Evolutionary conservation across 1,284 basidiomycete genomes (phyloP), one percentile per base, ranked within the genome.

Genomic region (Pseudozyma sp.): DNA sequence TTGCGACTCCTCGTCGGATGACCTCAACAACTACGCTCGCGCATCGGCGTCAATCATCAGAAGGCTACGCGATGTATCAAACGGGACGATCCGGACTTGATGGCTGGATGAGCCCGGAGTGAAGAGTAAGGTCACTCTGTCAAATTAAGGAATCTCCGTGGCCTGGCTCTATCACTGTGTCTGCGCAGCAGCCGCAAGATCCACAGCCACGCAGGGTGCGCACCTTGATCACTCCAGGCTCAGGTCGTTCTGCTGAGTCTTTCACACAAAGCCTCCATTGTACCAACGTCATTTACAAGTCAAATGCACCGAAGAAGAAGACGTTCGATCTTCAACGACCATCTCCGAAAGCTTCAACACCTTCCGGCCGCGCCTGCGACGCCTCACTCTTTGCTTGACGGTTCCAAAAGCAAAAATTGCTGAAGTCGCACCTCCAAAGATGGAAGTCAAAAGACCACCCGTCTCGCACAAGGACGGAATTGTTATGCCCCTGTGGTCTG

Each of bases 281-380:
- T 13, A 7, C 29, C 10, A 42, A 30, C 47, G 11, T 35, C 29
- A 42, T 24, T 7, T 16, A 45, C 10, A 40, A 6, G 47, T 33
- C 66, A n/a, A 42, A 30, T n/a, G 16, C 4, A 31, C 33, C 31
- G 24, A 42, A 29, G 19, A 63, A 51, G 37, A 68, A 68, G 52
- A 51, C 60, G 0, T 68, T 68, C 24, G 53, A 68, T 45, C 63
- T 68, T 17, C 60, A 68, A 33, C 59, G 60, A 3, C 49, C 43
- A n/a, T 68, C 10, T 54, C 4, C 7, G 17, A 4, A 7, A 35
- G 34, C 34, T 35, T 7, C 34, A 7, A 35, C 13, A 13, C 34
- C 8, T 7, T n/a, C n/a, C n/a, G n/a, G n/a, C n/a, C n/a, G n/a
- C n/a, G n/a, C n/a, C n/a, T 7, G 34, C 39, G 40, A 54, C 7